A percentile compares a stretch with the other conserved stretches of the same genome.
phyloP scores from a whole-genome alignment of 31 red algal species.

The Porphyra umbilicalis region DNA sequence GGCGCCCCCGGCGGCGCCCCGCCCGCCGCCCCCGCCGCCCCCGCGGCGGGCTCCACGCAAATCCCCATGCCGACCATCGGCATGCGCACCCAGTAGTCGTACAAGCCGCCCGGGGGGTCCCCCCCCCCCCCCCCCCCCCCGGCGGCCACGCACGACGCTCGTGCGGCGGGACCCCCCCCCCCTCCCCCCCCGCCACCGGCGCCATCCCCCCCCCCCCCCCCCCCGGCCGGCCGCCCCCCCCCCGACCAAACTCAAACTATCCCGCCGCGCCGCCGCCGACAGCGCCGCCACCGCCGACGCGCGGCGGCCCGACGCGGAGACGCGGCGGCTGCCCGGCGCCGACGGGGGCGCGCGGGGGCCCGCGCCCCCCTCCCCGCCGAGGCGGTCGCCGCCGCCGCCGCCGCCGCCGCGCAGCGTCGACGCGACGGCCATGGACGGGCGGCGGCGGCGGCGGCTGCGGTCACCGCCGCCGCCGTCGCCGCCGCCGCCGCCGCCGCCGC shows the following conservation, averaged over 20 bases:
- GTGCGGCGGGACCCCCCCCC: neutral
- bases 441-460: neutral
- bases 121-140: neutral
- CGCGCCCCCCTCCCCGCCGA: neutral
- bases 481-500: neutral
- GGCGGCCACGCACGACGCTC: neutral
- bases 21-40: neutral
- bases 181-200: neutral
- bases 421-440: neutral
- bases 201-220: neutral
- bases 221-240: too few relatives aligned
- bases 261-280: neutral
- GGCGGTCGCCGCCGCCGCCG: neutral
- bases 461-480: neutral
- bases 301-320: neutral
- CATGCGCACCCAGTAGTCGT: neutral
- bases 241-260: neutral
- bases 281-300: neutral
- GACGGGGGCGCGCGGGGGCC: neutral
- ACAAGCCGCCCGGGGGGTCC: neutral
- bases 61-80: neutral
- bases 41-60: neutral
- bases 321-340: neutral
- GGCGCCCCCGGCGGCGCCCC: neutral
- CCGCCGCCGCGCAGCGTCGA: neutral